Evolutionary conservation across 306 rosid genomes (phyloP), one percentile per base, ranked within the genome.

Genomic region (Urtica urens): DNA sequence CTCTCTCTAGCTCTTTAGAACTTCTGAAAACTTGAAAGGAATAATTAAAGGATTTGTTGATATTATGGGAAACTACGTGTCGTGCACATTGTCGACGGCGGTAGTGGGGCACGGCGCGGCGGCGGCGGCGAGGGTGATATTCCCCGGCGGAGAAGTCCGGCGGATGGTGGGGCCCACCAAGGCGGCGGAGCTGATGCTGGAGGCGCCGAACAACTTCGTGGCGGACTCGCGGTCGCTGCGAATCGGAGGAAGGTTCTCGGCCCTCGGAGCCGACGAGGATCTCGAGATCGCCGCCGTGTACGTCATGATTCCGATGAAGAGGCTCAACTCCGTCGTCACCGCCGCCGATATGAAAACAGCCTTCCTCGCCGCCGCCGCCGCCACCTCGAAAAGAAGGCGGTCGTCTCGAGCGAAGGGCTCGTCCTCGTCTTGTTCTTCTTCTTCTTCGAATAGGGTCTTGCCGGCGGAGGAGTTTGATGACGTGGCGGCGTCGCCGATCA

Each of bases 141-240:
- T 83, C 24, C 94, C 96, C 1, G 56, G 79, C 38, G 92, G 96
- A 1, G 72, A 82, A 62, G 48, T 82, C 27, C 20, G 52, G 2
- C 57, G 48, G 17, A 50, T 77, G 26, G 43, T 55, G 15, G 62
- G 42, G 14, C 55, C 75, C 1, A 8, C 72, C 1, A 73, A 71
- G 40, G 94, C 94, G 7, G 94, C 87, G 0, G 93, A 87, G 75
- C 74, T 87, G 3, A 87, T 87, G 96, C 70, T 87, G 1, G 96
- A 82, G 66, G 73, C 41, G 52, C 92, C 96, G 7, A 82, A 65
- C 34, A 82, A 72, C 78, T 82, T 83, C 66, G 56, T 72, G 5
- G 85, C 73, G 0, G 71, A 80, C 78, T 49, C 80, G 0, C 34
- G 24, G 0, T 70, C 80, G n/a, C 61, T 87, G n/a, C 66, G 43